Evolutionary conservation across 495 filamentous ascomycete species (phyloP).

Genomic region (Aspergillus heteromorphus): DNA sequence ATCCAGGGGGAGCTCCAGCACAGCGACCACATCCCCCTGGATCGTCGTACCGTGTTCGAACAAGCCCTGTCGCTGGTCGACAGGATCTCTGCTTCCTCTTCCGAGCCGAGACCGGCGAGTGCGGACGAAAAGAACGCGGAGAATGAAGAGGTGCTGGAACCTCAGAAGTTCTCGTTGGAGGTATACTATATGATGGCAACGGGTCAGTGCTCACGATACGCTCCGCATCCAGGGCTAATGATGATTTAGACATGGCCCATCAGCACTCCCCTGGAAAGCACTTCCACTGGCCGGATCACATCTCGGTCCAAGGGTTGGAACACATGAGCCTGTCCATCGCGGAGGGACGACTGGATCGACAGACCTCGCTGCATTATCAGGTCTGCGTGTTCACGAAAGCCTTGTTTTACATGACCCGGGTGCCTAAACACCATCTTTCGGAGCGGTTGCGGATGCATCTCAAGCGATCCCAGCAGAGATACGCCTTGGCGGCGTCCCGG

Average conservation of each 20-base stretch:
- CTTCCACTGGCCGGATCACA: slow-evolving; percentile 1
- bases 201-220: background rate
- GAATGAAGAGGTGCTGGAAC: background rate
- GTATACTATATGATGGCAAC: background rate
- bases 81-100: background rate
- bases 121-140: background rate
- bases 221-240: background rate
- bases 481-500: background rate
- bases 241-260: background rate
- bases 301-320: background rate
- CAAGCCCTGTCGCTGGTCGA: background rate
- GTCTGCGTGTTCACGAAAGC: slow-evolving; percentile 6
- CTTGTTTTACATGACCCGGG: background rate
- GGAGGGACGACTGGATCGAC: background rate
- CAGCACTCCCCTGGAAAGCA: background rate
- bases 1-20: background rate
- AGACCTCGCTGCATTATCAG: background rate
- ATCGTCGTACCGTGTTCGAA: background rate
- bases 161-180: background rate
- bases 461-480: background rate
- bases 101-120: background rate
- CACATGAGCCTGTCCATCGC: background rate
- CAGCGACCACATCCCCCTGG: background rate
- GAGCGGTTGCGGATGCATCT: background rate
- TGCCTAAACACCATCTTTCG: background rate